Evolutionary conservation across 768 basidiomycete species (phyloP).

Genomic region (Mycena vitilis): DNA sequence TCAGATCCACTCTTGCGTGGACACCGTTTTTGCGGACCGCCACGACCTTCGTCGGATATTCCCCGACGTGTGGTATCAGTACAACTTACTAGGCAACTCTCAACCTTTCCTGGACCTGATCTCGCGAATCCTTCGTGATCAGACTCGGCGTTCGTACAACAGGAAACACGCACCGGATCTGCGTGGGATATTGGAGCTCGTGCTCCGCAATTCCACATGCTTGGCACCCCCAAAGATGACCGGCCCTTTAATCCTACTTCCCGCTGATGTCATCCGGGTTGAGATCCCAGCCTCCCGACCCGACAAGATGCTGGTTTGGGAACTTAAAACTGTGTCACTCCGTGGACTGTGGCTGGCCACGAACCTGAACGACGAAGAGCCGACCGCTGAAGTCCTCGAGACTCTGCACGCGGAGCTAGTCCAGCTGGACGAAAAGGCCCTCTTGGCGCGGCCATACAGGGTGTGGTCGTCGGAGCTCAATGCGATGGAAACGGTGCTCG

Average conservation of each 20-base stretch:
- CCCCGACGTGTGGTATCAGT: background rate
- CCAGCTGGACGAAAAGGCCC: slow-evolving; percentile 11
- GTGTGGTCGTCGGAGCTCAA: slow-evolving; percentile 8
- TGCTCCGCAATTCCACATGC: too few relatives aligned
- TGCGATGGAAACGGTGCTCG: slow-evolving; percentile 4
- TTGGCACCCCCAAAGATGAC: too few relatives aligned
- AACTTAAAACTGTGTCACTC: slow-evolving; percentile 20
- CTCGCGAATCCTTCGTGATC: too few relatives aligned
- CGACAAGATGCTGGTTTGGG: too few relatives aligned
- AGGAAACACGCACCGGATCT: too few relatives aligned
- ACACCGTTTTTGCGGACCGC: too few relatives aligned
- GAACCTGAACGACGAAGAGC: background rate
- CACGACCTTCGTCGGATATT: background rate
- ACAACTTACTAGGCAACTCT: background rate
- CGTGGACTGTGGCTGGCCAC: slow-evolving; percentile 18
- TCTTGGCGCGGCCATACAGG: slow-evolving; percentile 14
- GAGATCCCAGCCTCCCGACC: background rate
- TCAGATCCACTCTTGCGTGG: too few relatives aligned
- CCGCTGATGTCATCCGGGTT: too few relatives aligned
- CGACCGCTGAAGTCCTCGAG: slow-evolving; percentile 8
- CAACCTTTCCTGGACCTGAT: background rate
- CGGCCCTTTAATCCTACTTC: background rate
- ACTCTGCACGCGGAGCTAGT: slow-evolving; percentile 19
- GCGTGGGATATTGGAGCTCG: too few relatives aligned
- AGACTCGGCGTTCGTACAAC: too few relatives aligned